A percentile compares a stretch with the other conserved stretches of the same genome.
Evolutionary conservation across 208 protist genomes (phyloP).

Genomic region (Crithidia bombi): DNA sequence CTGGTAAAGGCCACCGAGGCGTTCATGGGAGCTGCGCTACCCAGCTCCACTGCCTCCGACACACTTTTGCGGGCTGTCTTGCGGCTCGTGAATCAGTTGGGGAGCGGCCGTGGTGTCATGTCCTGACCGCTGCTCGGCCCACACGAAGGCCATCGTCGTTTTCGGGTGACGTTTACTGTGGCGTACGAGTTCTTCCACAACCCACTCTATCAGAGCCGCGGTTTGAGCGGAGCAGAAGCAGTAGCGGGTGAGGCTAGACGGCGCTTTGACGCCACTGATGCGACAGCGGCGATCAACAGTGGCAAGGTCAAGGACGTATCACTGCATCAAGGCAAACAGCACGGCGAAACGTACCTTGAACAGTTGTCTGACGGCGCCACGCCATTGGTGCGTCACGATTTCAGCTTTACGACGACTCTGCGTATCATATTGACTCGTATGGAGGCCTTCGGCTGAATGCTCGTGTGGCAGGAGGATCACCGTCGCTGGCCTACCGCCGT

Average conservation of each 20-base stretch:
- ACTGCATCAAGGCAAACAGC: too few species aligned
- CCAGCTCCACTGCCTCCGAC: background rate
- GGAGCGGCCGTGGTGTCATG: slow-evolving; percentile 13
- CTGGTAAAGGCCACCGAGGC: slow-evolving; percentile 5
- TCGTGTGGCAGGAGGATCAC: slow-evolving; percentile 56
- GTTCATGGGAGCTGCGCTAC: background rate
- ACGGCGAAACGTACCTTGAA: too few species aligned
- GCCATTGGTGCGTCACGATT: too few species aligned
- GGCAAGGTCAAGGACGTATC: too few species aligned
- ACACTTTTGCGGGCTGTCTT: background rate
- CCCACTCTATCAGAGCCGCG: background rate
- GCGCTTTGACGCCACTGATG: background rate
- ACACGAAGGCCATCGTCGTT: slow-evolving; percentile 9
- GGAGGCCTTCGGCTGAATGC: slow-evolving; percentile 31
- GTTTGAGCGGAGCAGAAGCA: too few species aligned
- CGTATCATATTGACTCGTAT: slow-evolving; percentile 1
- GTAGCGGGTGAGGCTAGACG: too few species aligned
- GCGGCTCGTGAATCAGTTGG: background rate
- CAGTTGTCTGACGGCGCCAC: too few species aligned
- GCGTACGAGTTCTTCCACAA: slow-evolving; percentile 17
- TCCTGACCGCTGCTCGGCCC: slow-evolving; percentile 25
- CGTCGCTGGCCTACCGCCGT: slow-evolving; percentile 37
- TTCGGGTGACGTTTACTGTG: slow-evolving; percentile 27
- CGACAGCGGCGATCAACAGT: background rate
- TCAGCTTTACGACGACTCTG: slow-evolving; percentile 6